Base-by-base conservation (phyloP, 2,329 filamentous ascomycete genomes). In the Hymenoscyphus occultus region DNA sequence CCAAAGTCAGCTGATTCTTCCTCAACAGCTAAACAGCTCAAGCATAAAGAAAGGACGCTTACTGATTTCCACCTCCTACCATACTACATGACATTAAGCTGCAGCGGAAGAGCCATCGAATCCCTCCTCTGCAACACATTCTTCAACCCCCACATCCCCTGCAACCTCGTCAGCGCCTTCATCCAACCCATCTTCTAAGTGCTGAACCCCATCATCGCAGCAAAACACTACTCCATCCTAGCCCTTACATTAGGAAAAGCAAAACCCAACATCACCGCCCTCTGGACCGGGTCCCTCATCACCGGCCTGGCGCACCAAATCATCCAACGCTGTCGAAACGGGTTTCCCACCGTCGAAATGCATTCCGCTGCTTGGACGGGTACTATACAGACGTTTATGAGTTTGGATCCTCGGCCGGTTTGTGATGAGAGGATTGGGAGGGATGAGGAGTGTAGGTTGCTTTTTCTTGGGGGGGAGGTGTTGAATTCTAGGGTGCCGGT, bases 81-180 rank as follows among this genome's bases (percentile, higher is more conserved):
- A 56, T 65, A 65, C 56, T 65, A 65, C 60, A 65, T 65, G 60
- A 65, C 64, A n/a, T 63, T 65, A 45, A 65, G 64, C 39, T 65
- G 60, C n/a, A 63, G 56, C 60, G 63, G 28, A 31, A 56, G 60
- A 39, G 60, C 56, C 28, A 60, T 65, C 57, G 19, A 65, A 35
- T 28, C 56, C 16, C 64, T 65, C 58, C 57, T 64, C 45, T 64
- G 45, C 57, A 60, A 60, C 62, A 56, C 62, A 42, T 65, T 60
- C 22, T 65, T 65, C 45, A 42, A 56, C 39, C 42, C 64, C 63
- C 45, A 63, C 22, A 42, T 64, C 32, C 51, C 61, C 12, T 66
- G 64, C 57, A 66, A 66, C 19, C 61, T 66, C 39, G 64, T 64
- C 58, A 61, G 64, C 59, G 42, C 57, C 58, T 64, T 57, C 58